Base-by-base conservation (phyloP, 2,329 filamentous ascomycete genomes). In the Pyrenochaeta sp. region DNA sequence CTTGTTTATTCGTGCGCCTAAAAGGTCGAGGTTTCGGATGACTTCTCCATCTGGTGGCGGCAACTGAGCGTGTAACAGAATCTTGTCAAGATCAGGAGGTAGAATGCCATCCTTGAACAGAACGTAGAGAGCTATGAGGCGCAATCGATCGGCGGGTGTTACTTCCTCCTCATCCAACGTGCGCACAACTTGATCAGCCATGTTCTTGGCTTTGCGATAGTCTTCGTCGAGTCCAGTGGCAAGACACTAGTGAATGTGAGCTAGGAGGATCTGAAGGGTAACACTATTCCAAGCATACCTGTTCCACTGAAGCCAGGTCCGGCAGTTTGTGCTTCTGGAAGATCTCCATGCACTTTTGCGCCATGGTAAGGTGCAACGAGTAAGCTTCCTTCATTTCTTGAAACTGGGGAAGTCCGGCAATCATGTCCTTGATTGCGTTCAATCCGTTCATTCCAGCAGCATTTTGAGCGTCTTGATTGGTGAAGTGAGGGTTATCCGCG, bases 321-420 rank as follows among this genome's bases (percentile, higher is more conserved):
- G 88, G 81, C 6, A 99, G 79, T 65, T 96, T 96, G 67, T 87
- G 83, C 38, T 84, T 77, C 67, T 96, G 86, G 61, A 99, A 99
- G 24, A 89, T 83, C 59, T 90, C 90, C 92, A 97, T 97, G 68
- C 91, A 96, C 68, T 96, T 91, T 68, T 96, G 89, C 2, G 94
- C 94, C 93, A 99, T 97, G 57, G 86, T 93, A 28, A 99, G 78
- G 72, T 99, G 94, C 40, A 99, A 77, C 0, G 92, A 94, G 71
- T 97, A 99, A 2, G 90, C 87, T 66, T 96, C 90, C 71, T 97
- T 96, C 79, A 94, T 90, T 71, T 95, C 88, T 63, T 96, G 90
- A 64, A 96, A 99, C 65, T 97, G 90, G 9, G 92, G 91, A 46
- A 99, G 75, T 7, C 92, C 93, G 10, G 90, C 94, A 74, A 99